Base-by-base conservation (phyloP, 768 basidiomycete genomes). In the Kwoniella botswanensis region DNA sequence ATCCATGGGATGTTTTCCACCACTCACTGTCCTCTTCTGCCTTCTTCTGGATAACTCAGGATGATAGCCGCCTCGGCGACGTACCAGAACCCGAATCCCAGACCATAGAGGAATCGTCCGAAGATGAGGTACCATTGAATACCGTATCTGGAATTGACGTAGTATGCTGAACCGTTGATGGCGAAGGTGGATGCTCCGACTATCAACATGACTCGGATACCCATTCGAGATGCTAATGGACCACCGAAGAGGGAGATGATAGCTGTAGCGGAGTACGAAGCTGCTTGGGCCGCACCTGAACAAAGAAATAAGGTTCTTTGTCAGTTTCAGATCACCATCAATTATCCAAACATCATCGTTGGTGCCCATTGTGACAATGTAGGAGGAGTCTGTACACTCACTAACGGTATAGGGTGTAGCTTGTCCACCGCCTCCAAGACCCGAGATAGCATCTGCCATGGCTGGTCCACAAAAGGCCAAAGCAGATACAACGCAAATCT, bases 351-450 rank as follows among this genome's bases (percentile, higher is more conserved):
- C n/a, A n/a, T n/a, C n/a, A n/a, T n/a, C n/a, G n/a, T n/a, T n/a
- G n/a, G n/a, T n/a, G n/a, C n/a, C n/a, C n/a, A n/a, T n/a, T n/a
- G n/a, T n/a, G n/a, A n/a, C n/a, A n/a, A n/a, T n/a, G n/a, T n/a
- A 61, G 26, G 41, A 5, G 18, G 43, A 44, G 43, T 13, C 7
- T 13, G 43, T n/a, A 18, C 18, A 70, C 68, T 70, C 26, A 70
- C 70, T 68, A 41, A 70, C 64, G 21, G 68, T 70, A n/a, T 66
- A 68, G 17, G 68, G 68, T 0, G 72, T 70, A 9, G 68, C 71
- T 56, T 68, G 71, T 12, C 71, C 76, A 60, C 76, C 76, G 42
- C 76, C 76, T 29, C 76, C 76, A 1, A 77, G 71, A 56, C 56
- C 62, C 3, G 50, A 35, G 54, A 77, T 77, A 13, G 76, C 74